Evolutionary conservation across 164 flowering plant species (phyloP), one percentile per base, ranked within the genome.

Genomic region (Chimonanthus praecox): DNA sequence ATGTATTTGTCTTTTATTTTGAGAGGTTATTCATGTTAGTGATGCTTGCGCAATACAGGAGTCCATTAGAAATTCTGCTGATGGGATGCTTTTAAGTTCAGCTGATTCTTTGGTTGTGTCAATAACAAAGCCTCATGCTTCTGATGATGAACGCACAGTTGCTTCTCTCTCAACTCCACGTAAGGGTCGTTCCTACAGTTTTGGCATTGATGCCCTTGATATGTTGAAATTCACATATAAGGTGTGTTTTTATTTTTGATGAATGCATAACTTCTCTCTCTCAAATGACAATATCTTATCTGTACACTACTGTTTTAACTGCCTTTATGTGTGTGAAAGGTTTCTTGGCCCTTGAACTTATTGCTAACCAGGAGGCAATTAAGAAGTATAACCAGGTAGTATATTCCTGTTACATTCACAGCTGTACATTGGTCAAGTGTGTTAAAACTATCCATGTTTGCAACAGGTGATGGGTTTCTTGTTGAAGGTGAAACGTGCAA

Each of bases 301-400:
- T 33, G 33, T 33, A 6, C 58, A 5, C 49, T 18, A 65, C 2
- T 63, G 5, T 60, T 44, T 72, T 49, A 15, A 48, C 47, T 13
- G 60, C 6, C 49, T 66, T 45, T 76, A 58, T 71, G 18, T 54
- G 72, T 71, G 46, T 80, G 73, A 20, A 75, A 94, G 99, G 97
- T 96, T 68, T 76, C 99, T 67, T 96, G 99, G 98, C 99, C 99
- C 97, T 96, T 79, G 99, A 96, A 77, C 92, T 96, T 60, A 92
- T 94, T 79, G 98, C 94, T 49, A 94, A 94, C 73, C 50, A 82
- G 8, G 97, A 92, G 79, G 92, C 97, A 71, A 84, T 92, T 54
- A 90, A 87, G 80, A 96, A 96, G 81, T 96, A 94, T 81, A 94
- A 96, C 77, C 97, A 92, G 95, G 99, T 92, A 83, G 8, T 4